Base-by-base conservation (phyloP, 179 eudicot genomes). In the Gypsophila paniculata region DNA sequence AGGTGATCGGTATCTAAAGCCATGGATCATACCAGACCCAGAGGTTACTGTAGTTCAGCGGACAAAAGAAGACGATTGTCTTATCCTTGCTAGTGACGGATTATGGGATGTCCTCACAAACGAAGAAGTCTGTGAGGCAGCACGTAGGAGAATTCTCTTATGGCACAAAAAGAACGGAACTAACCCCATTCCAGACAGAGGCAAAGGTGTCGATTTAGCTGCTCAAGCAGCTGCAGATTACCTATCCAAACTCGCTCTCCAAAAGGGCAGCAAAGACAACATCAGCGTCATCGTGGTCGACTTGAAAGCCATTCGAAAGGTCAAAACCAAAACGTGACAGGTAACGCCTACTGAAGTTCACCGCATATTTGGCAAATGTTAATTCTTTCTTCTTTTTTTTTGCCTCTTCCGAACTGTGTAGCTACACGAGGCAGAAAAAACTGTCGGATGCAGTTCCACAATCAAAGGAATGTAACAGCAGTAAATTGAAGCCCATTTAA, bases 1-100 rank as follows among this genome's bases (percentile, higher is more conserved):
- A 86, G 96, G 96, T 58, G 96, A 90, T 71, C 84, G 90, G 18
- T 85, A 88, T 74, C 71, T 90, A 80, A 89, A 89, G 72, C 96
- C 96, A 5, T 88, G 82, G 71, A 84, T 88, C 21, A 82, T 89
- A 73, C 85, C 95, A 15, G 96, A 89, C 67, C 96, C 96, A 57
- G 92, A 88, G 76, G 81, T 86, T 69, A 85, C 76, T 74, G 78
- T 83, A 17, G 81, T 89, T 21, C 85, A 87, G 14, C 77, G 92
- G 54, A 82, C 78, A 6, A 88, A 80, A 74, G 92, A 90, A 38
- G 96, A 90, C 61, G 90, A 90, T 54, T 85, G 90, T 71, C 85
- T 89, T 5, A 84, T 89, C 60, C 79, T 89, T 6, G 96, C 92
- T 6, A 86, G 87, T 18, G 92, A 90, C 32, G 96, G 96, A 0